Conservation (phyloP, 176 grass and related monocot genomes). For the Oryza brachyantha region DNA sequence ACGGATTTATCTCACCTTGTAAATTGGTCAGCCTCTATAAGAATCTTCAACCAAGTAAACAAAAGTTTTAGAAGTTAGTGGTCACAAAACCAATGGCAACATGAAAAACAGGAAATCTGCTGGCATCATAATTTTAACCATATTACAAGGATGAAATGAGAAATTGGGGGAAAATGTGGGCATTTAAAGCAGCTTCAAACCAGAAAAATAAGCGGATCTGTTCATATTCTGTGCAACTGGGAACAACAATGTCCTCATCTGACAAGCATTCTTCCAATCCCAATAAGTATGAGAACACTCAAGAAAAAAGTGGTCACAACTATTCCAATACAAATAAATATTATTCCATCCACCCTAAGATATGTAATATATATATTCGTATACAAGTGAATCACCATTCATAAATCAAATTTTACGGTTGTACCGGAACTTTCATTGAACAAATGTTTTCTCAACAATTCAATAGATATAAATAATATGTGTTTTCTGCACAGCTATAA, state of each 20-base stretch:
- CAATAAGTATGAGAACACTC: neutral
- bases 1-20: constrained; percentile 67
- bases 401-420: too few relatives aligned
- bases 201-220: constrained; percentile 1
- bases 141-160: neutral
- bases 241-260: neutral
- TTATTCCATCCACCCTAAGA: neutral
- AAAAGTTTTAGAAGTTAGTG: constrained; percentile 23
- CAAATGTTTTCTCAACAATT: neutral
- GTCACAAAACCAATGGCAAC: constrained; percentile 4
- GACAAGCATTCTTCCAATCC: neutral
- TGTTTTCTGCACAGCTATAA: constrained; percentile 4
- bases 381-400: neutral
- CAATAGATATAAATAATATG: neutral
- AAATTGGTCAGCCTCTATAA: constrained; percentile 98
- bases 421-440: neutral
- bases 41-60: constrained; percentile 64
- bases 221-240: neutral
- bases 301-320: neutral
- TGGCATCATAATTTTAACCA: constrained; percentile 6
- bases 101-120: neutral
- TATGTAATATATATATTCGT: neutral
- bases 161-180: neutral
- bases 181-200: constrained; percentile 7
- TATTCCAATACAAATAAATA: neutral